Evolutionary conservation across 75 land plant genomes (phyloP).

Genomic region (Azolla pinnata): DNA sequence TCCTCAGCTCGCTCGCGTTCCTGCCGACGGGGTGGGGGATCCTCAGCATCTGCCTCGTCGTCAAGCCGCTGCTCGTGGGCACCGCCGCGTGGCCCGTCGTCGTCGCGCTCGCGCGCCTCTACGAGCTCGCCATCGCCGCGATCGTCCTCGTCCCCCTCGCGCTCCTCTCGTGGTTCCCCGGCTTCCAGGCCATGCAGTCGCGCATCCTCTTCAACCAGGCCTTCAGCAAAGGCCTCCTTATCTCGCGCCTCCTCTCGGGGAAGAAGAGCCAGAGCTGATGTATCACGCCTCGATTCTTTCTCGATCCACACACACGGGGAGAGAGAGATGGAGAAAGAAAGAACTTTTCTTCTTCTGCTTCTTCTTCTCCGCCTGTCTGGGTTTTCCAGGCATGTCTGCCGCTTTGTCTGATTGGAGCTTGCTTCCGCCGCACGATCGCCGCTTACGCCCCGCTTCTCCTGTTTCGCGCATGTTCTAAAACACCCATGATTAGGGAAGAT

Average conservation of each 20-base stretch:
- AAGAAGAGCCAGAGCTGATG: too few species aligned
- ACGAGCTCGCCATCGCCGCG: constrained; percentile 25
- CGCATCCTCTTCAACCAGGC: constrained; percentile 38
- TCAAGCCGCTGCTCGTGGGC: constrained; percentile 14
- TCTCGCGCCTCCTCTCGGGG: constrained; percentile 19
- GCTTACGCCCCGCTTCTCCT: too few species aligned
- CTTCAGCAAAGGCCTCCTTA: constrained; percentile 37
- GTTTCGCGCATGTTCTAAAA: too few species aligned
- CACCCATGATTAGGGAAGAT: too few species aligned
- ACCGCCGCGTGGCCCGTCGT: constrained; percentile 22
- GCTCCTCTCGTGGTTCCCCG: constrained; percentile 36
- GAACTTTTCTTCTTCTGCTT: too few species aligned
- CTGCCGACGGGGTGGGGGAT: constrained; percentile 38
- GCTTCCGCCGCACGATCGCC: too few species aligned
- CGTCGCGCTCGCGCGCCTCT: constrained; percentile 28
- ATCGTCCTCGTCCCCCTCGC: constrained; percentile 28
- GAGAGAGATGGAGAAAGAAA: too few species aligned
- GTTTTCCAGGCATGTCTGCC: too few species aligned
- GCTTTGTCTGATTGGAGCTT: too few species aligned
- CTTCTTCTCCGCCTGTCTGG: too few species aligned
- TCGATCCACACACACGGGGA: too few species aligned
- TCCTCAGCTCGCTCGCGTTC: constrained; percentile 30
- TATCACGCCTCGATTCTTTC: too few species aligned
- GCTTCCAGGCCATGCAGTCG: constrained; percentile 39
- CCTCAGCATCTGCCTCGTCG: constrained; percentile 17